A percentile compares a stretch with the other conserved stretches of the same genome.
Conservation (phyloP, 2,329 filamentous ascomycete genomes). For the Biscogniauxia sp. region DNA sequence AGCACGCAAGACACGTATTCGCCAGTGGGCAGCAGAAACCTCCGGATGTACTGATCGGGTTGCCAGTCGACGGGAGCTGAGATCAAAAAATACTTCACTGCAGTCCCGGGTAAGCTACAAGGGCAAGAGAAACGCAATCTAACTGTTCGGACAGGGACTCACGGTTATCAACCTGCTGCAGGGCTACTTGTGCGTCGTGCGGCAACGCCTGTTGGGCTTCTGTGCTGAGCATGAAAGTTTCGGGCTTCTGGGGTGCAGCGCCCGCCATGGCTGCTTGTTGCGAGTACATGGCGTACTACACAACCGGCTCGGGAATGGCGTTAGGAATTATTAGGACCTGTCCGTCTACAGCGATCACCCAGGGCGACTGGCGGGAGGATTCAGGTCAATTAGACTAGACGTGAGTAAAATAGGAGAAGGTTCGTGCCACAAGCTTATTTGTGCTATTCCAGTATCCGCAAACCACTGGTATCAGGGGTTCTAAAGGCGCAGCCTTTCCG, state of each 20-base stretch:
- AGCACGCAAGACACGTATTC: constrained; percentile 98
- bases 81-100: constrained; percentile 99
- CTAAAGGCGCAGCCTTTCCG: constrained; percentile 27
- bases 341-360: constrained; percentile 6
- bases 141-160: constrained; percentile 40
- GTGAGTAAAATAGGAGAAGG: constrained; percentile 19
- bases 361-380: neutral
- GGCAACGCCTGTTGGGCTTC: constrained; percentile 96
- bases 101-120: constrained; percentile 21
- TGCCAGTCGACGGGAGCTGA: constrained; percentile 98
- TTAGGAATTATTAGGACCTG: constrained; percentile 7
- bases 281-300: constrained; percentile 63
- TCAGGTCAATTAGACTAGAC: constrained; percentile 9
- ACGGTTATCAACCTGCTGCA: constrained; percentile 98
- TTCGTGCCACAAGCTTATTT: constrained; percentile 18
- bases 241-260: constrained; percentile 85
- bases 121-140: constrained; percentile 2
- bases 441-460: constrained; percentile 13
- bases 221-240: constrained; percentile 97
- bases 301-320: constrained; percentile 20
- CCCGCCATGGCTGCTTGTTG: constrained; percentile 79
- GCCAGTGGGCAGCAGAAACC: constrained; percentile 92
- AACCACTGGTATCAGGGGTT: constrained; percentile 10
- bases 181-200: constrained; percentile 91
- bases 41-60: constrained; percentile 91